phyloP scores from a whole-genome alignment of 1,139 yeast species.

The Suhomyces atakaporum region DNA sequence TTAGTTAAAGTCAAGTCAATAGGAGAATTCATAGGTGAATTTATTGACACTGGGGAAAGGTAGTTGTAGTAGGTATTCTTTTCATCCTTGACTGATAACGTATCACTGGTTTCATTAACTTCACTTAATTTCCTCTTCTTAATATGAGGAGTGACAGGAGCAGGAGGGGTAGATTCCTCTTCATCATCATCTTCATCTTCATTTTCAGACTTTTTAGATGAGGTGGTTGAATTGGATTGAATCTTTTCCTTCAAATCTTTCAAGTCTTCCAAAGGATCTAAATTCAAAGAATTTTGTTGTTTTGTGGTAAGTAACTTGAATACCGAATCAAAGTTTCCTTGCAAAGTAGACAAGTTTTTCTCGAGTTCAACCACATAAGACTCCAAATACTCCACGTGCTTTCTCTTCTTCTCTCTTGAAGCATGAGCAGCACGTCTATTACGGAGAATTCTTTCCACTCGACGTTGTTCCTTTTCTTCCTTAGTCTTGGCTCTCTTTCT shows the following conservation, averaged over 20 bases:
- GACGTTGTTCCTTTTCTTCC: conserved; percentile 95
- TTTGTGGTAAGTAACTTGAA: conserved; percentile 18
- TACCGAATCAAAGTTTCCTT: conserved; percentile 25
- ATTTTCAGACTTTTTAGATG: conserved; percentile 15
- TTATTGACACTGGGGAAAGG: conserved; percentile 48
- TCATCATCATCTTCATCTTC: conserved; percentile 22
- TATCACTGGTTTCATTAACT: conserved; percentile 1
- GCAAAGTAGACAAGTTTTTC: conserved; percentile 30
- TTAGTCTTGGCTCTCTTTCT: conserved; percentile 94
- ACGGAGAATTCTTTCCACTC: conserved; percentile 87
- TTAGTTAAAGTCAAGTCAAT: conserved; percentile 39
- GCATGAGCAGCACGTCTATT: conserved; percentile 98
- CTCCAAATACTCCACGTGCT: conserved; percentile 86
- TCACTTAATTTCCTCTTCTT: conserved; percentile 12
- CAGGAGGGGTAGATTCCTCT: conserved; percentile 9
- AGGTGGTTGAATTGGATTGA: conserved; percentile 30
- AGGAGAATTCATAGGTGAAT: conserved; percentile 45
- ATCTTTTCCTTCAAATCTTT: conserved; percentile 36
- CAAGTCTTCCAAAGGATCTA: conserved; percentile 27
- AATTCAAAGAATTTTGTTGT: conserved; percentile 17
- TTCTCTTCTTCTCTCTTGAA: conserved; percentile 92
- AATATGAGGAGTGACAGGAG: conserved; percentile 8
- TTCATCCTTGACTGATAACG: conserved; percentile 15
- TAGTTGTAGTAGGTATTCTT: conserved; percentile 32
- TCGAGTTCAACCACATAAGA: conserved; percentile 56